These are phyloP conservation scores for Castanea crenata DNA, from an alignment of 306 rosid species.

Conservation along the genomic window DNA sequence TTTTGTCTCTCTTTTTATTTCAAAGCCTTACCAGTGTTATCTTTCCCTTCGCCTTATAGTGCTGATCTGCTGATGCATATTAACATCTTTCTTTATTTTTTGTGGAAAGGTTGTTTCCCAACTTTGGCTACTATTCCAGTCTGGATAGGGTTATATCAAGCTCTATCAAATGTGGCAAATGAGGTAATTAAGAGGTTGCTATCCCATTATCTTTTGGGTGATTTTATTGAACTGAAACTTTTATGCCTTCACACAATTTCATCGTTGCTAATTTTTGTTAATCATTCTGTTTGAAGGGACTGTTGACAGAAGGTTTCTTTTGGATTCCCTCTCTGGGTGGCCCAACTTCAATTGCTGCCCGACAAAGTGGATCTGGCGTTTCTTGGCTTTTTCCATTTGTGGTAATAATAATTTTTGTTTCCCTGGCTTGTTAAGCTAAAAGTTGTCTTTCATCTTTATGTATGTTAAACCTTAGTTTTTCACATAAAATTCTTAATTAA, in stretches of 20 bases:
- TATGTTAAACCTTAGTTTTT: neutral
- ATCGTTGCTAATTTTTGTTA: slow-evolving; percentile 33
- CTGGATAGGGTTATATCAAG: slow-evolving; percentile 98
- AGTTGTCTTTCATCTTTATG: slow-evolving; percentile 10
- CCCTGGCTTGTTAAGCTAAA: slow-evolving; percentile 15
- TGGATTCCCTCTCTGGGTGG: slow-evolving; percentile 99
- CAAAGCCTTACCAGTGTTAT: neutral
- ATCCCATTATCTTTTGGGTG: neutral
- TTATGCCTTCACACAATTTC: neutral
- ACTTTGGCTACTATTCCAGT: slow-evolving; percentile 99
- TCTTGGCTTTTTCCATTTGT: slow-evolving; percentile 98
- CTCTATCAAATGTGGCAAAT: slow-evolving; percentile 97
- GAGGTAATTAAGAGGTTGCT: slow-evolving; percentile 52
- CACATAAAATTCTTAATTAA: neutral
- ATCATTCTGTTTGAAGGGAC: slow-evolving; percentile 57
- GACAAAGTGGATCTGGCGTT: slow-evolving; percentile 94
- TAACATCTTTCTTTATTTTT: slow-evolving; percentile 9
- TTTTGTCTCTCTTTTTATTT: neutral
- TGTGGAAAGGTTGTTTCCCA: slow-evolving; percentile 77
- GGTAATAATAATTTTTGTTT: slow-evolving; percentile 46
- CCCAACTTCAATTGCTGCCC: slow-evolving; percentile 93
- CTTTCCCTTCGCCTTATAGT: neutral
- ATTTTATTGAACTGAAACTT: neutral
- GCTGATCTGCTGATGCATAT: neutral
- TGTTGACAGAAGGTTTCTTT: slow-evolving; percentile 96